A percentile compares a stretch with the other conserved stretches of the same genome.
Evolutionary conservation across 2,329 filamentous ascomycete species (phyloP).

Genomic region (Paramyrothecium roridum): DNA sequence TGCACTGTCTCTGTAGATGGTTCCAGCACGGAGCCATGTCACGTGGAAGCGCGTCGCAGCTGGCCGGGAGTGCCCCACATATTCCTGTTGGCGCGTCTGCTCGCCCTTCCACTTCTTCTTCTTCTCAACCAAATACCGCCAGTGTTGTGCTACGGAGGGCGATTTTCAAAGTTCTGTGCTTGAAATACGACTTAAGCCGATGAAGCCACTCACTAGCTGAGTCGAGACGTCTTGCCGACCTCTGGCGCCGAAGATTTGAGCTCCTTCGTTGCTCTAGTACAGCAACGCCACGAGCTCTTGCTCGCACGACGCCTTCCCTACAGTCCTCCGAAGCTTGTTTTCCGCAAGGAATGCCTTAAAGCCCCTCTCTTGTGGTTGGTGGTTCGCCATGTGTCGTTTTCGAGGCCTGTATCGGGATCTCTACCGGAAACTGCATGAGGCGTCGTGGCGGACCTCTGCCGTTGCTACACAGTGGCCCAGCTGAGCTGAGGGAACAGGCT

Average conservation of each 20-base stretch:
- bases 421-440: conserved; percentile 45
- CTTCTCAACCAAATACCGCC: conserved; percentile 15
- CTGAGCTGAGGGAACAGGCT: conserved; percentile 54
- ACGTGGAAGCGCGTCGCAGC: conserved; percentile 21
- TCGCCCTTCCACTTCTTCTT: conserved; percentile 1
- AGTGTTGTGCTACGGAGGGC: conserved; percentile 8
- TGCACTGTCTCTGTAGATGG: too few relatives aligned
- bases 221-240: conserved; percentile 10
- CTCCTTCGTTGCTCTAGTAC: conserved; percentile 40
- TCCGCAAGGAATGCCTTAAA: conserved; percentile 63
- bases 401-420: conserved; percentile 58
- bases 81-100: conserved; percentile 9
- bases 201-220: background rate
- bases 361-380: conserved; percentile 36
- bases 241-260: conserved; percentile 19
- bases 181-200: background rate
- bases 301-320: conserved; percentile 70
- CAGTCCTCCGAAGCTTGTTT: conserved; percentile 75
- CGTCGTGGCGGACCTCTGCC: conserved; percentile 32
- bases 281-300: conserved; percentile 7
- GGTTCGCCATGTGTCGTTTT: conserved; percentile 49
- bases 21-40: conserved; percentile 5
- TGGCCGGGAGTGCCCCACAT: conserved; percentile 1
- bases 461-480: conserved; percentile 38
- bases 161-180: conserved; percentile 6